Evolutionary conservation across 768 basidiomycete genomes (phyloP).

Genomic region (Lactifluus pinguis): DNA sequence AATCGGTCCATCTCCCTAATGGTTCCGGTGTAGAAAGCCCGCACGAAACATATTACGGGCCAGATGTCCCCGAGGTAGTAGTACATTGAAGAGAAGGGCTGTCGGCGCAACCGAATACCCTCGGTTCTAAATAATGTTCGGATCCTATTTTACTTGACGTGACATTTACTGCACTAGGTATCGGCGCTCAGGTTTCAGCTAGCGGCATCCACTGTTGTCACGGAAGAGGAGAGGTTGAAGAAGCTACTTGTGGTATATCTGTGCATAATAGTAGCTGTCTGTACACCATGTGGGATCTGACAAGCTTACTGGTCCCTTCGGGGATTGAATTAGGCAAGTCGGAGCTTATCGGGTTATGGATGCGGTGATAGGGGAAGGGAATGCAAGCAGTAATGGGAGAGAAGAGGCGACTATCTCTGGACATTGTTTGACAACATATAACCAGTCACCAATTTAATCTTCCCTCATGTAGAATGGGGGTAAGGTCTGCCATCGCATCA

Average conservation of each 20-base stretch:
- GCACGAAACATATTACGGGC: conserved; percentile 4
- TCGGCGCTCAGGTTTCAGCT: conserved; percentile 1
- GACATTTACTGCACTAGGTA: conserved; percentile 2
- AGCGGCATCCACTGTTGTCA: conserved; percentile 1
- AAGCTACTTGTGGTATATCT: background rate
- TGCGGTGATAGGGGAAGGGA: background rate
- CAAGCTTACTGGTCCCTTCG: background rate
- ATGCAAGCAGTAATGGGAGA: background rate
- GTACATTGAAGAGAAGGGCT: background rate
- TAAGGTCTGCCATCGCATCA: background rate
- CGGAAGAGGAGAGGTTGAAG: background rate
- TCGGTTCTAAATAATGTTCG: conserved; percentile 7
- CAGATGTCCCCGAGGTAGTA: background rate
- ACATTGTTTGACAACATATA: background rate
- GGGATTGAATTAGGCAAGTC: background rate
- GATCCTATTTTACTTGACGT: background rate
- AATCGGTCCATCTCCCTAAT: background rate
- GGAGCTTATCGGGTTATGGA: background rate
- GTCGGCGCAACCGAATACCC: conserved; percentile 10
- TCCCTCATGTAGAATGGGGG: background rate
- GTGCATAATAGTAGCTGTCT: too few relatives aligned
- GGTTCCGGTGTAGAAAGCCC: background rate
- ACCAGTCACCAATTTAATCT: background rate
- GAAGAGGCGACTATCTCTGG: background rate
- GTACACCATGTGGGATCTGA: background rate